These are phyloP conservation scores for Psilocybe cyanescens DNA, from an alignment of 768 basidiomycete species.

Conservation along the genomic window DNA sequence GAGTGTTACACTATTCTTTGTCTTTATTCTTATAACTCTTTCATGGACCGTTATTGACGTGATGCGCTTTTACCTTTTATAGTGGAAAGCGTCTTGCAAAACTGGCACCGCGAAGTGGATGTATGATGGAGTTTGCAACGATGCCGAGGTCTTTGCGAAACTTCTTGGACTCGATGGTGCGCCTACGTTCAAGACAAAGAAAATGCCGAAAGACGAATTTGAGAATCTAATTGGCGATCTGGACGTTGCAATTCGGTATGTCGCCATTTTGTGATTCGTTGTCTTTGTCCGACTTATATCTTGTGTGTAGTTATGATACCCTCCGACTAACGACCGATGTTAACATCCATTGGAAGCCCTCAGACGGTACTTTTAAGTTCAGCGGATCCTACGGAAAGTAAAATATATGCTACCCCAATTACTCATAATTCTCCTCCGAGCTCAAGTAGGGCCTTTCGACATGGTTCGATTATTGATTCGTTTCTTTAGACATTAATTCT, in stretches of 20 bases:
- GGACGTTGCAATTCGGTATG: conserved; percentile 38
- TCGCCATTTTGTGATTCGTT: not conserved
- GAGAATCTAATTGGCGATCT: conserved; percentile 36
- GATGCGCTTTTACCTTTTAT: not conserved
- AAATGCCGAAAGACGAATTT: conserved; percentile 40
- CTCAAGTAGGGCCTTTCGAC: too few relatives aligned
- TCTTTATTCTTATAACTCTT: not conserved
- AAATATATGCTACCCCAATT: not conserved
- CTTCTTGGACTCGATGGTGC: conserved; percentile 46
- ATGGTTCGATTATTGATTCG: too few relatives aligned
- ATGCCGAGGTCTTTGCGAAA: conserved; percentile 50
- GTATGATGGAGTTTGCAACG: conserved; percentile 56
- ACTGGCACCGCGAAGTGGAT: conserved; percentile 46
- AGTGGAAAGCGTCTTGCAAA: conserved; percentile 60
- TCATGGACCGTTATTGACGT: too few relatives aligned
- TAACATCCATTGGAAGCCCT: conserved; percentile 46
- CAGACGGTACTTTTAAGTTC: conserved; percentile 59
- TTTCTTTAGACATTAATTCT: not conserved
- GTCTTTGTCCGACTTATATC: not conserved
- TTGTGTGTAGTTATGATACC: conserved; percentile 36
- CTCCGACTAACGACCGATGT: conserved; percentile 46
- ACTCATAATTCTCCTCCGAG: too few relatives aligned
- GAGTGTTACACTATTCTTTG: conserved; percentile 2
- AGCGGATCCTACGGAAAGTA: conserved; percentile 51
- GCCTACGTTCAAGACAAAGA: conserved; percentile 55